phyloP scores from a whole-genome alignment of 2,329 filamentous ascomycete genomes.

The Neofusicoccum sp. region DNA sequence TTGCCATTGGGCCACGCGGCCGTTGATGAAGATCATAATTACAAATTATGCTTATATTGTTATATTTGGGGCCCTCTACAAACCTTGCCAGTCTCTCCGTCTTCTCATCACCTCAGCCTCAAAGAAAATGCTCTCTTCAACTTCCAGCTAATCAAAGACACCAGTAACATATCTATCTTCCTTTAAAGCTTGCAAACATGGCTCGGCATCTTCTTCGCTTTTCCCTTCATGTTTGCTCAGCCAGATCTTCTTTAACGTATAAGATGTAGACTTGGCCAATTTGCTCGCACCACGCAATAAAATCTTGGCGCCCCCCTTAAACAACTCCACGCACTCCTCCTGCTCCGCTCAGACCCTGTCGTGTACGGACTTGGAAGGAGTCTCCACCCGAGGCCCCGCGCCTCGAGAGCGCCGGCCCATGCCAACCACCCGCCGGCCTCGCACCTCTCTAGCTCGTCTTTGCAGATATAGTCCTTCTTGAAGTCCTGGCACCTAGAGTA shows the following conservation, averaged over 20 bases:
- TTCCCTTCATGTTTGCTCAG: conserved; percentile 24
- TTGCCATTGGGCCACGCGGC: conserved; percentile 55
- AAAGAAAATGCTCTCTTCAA: no score
- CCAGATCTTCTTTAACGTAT: conserved; percentile 29
- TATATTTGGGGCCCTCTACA: no score
- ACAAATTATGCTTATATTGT: no score
- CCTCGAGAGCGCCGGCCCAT: not conserved
- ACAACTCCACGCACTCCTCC: conserved; percentile 43
- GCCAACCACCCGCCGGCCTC: not conserved
- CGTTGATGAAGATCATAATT: not conserved
- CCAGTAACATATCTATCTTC: conserved; percentile 40
- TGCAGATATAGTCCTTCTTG: conserved; percentile 58
- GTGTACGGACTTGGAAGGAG: conserved; percentile 47
- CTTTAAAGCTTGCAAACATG: conserved; percentile 37
- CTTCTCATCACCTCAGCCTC: no score
- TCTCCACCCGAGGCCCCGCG: conserved; percentile 63
- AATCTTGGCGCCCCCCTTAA: conserved; percentile 49
- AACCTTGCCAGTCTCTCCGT: no score
- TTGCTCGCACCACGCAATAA: conserved; percentile 59
- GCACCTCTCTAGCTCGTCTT: conserved; percentile 52
- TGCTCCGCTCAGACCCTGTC: conserved; percentile 49
- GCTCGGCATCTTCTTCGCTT: conserved; percentile 34
- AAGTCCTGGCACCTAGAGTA: conserved; percentile 61
- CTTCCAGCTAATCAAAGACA: conserved; percentile 29
- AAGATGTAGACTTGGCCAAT: conserved; percentile 38